Evolutionary conservation across 1,284 basidiomycete genomes (phyloP).

Genomic region (Chalciporus sp.): DNA sequence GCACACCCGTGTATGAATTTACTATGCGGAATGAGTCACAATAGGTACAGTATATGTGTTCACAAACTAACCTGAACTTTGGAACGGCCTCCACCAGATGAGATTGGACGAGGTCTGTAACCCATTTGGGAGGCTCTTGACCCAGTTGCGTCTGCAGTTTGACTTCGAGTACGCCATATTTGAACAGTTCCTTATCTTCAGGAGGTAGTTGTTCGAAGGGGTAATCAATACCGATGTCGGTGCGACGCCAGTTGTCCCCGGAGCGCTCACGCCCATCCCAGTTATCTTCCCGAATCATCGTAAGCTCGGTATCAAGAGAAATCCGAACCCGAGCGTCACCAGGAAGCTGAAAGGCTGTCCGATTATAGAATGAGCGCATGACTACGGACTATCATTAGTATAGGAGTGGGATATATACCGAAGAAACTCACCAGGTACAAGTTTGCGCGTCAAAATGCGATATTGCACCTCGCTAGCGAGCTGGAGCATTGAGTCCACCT

Average conservation of each 20-base stretch:
- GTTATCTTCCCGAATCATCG: conserved; percentile 94
- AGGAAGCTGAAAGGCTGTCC: conserved; percentile 98
- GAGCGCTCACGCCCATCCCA: conserved; percentile 87
- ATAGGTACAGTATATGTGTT: neutral
- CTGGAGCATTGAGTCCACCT: conserved; percentile 95
- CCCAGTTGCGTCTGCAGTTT: conserved; percentile 97
- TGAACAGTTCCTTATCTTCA: conserved; percentile 93
- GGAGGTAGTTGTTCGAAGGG: conserved; percentile 82
- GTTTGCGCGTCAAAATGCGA: conserved; percentile 80
- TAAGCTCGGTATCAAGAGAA: conserved; percentile 95
- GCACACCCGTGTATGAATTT: conserved; percentile 99
- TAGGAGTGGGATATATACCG: neutral
- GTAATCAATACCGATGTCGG: conserved; percentile 90
- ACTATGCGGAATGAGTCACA: conserved; percentile 37
- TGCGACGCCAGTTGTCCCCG: conserved; percentile 91
- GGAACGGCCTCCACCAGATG: conserved; percentile 94
- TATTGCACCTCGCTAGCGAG: conserved; percentile 97
- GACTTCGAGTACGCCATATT: conserved; percentile 93
- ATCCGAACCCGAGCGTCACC: conserved; percentile 98
- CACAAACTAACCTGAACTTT: conserved; percentile 70
- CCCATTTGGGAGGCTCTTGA: conserved; percentile 96
- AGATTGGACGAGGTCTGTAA: conserved; percentile 90
- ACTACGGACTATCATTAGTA: conserved; percentile 47
- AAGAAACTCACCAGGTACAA: conserved; percentile 69
- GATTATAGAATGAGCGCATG: conserved; percentile 98